phyloP scores from a whole-genome alignment of 179 eudicot species.

The Patellifolia procumbens region DNA sequence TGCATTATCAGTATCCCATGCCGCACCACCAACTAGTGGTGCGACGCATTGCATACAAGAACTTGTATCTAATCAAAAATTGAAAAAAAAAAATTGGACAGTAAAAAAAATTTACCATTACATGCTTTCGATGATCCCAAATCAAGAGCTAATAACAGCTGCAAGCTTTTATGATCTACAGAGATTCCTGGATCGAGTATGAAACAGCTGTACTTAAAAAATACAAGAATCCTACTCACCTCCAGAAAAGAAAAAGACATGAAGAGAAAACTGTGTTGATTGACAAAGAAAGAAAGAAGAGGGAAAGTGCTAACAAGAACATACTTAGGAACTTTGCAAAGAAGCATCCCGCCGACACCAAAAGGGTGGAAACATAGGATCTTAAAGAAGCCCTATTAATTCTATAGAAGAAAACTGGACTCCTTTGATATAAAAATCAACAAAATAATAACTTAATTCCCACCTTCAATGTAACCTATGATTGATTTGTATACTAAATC shows the following conservation, averaged over 20 bases:
- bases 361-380: constrained; percentile 12
- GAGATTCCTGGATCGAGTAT: neutral
- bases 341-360: constrained; percentile 9
- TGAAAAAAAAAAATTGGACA: neutral
- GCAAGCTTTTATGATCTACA: constrained; percentile 11
- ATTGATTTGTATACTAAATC: constrained; percentile 29
- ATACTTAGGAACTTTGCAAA: neutral
- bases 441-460: constrained; percentile 32
- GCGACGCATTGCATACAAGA: no score
- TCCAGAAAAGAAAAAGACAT: constrained; percentile 1
- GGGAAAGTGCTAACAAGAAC: neutral
- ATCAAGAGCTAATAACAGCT: constrained; percentile 1
- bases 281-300: neutral
- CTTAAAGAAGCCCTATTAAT: neutral
- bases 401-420: neutral
- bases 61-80: no score
- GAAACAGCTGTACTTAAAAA: constrained; percentile 2
- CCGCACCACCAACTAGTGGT: no score
- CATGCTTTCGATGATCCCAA: constrained; percentile 5
- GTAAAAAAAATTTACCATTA: neutral
- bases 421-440: constrained; percentile 3
- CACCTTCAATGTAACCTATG: constrained; percentile 18
- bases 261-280: neutral
- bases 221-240: neutral
- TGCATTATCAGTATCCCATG: no score